These are phyloP conservation scores for Lactifluus pinguis DNA, from an alignment of 768 basidiomycete genomes.

Conservation along the genomic window DNA sequence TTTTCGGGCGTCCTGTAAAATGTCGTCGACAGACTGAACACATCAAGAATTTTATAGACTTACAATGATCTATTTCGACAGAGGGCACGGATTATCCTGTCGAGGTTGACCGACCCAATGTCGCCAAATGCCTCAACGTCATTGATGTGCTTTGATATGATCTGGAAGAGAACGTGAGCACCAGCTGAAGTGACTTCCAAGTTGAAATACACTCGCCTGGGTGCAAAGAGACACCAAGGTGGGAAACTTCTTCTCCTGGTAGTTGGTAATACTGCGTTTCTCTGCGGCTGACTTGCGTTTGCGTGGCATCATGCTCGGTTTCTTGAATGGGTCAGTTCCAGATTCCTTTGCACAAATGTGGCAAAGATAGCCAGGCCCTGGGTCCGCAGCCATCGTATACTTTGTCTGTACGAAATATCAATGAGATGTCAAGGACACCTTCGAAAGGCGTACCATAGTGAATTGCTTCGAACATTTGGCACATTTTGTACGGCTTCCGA, in stretches of 20 bases:
- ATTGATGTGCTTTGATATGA: constrained; percentile 79
- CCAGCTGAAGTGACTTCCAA: background rate
- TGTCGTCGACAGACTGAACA: background rate
- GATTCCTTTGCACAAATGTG: constrained; percentile 72
- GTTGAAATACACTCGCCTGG: constrained; percentile 37
- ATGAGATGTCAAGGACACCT: background rate
- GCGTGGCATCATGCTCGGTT: constrained; percentile 43
- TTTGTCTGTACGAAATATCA: constrained; percentile 48
- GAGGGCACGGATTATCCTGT: constrained; percentile 74
- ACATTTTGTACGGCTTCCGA: constrained; percentile 76
- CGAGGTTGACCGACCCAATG: constrained; percentile 76
- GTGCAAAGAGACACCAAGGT: constrained; percentile 76
- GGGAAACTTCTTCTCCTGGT: constrained; percentile 62
- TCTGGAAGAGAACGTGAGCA: constrained; percentile 32
- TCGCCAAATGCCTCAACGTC: constrained; percentile 87
- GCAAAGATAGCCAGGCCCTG: constrained; percentile 74
- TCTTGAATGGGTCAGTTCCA: constrained; percentile 83
- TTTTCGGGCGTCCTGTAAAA: constrained; percentile 62
- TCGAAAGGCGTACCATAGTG: constrained; percentile 59
- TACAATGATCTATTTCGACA: constrained; percentile 77
- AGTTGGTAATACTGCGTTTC: constrained; percentile 55
- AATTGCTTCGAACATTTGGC: constrained; percentile 77
- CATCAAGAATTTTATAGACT: constrained; percentile 23
- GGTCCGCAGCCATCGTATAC: constrained; percentile 71
- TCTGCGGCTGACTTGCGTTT: constrained; percentile 59